phyloP scores from a whole-genome alignment of 2,329 filamentous ascomycete species.

The Atkinsonella texensis region DNA sequence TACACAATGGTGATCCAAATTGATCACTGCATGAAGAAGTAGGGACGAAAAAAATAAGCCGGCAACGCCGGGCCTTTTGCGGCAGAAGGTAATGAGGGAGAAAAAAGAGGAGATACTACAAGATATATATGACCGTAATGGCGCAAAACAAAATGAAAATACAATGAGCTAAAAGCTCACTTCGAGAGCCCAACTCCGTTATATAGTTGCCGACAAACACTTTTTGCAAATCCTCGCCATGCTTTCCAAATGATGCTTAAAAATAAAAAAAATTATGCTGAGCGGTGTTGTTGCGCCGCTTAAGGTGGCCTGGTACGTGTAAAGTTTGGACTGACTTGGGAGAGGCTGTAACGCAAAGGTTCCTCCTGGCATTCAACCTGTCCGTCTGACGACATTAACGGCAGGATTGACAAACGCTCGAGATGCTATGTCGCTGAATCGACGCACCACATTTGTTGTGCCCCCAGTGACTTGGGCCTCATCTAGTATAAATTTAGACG shows the following conservation, averaged over 20 bases:
- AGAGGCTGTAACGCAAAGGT: not conserved
- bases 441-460: conserved; percentile 61
- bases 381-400: conserved; percentile 29
- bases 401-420: conserved; percentile 46
- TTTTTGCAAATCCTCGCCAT: conserved; percentile 20
- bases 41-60: not conserved
- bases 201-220: conserved; percentile 8
- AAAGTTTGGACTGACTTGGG: not conserved
- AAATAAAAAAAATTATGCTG: conserved; percentile 4
- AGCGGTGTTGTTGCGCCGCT: too few species aligned
- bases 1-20: not conserved
- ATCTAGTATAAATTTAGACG: conserved; percentile 56
- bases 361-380: conserved; percentile 5
- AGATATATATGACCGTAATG: not conserved
- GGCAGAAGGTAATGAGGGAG: not conserved
- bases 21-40: not conserved
- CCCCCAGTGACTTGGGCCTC: conserved; percentile 52
- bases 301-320: not conserved
- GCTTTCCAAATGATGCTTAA: conserved; percentile 19
- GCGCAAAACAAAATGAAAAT: not conserved
- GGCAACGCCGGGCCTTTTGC: not conserved
- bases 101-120: not conserved
- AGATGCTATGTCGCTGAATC: conserved; percentile 55
- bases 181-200: conserved; percentile 14
- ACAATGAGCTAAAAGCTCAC: not conserved